Percentiles rank a stretch among this genome's conserved stretches.
These are phyloP conservation scores for Pseudogymnoascus sp. DNA, from an alignment of 2,329 filamentous ascomycete genomes.

Conservation along the genomic window DNA sequence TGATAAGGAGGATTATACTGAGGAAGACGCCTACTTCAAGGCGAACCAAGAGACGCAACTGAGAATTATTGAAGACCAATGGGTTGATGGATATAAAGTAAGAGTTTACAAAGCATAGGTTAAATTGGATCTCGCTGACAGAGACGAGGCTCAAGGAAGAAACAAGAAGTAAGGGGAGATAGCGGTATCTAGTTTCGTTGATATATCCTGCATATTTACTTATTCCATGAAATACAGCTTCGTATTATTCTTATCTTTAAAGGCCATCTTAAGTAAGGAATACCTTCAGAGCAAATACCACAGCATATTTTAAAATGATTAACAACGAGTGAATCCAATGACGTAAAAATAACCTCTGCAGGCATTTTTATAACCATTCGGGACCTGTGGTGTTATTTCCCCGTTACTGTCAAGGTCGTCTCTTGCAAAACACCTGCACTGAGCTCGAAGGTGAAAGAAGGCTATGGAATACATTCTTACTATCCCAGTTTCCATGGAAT, in stretches of 20 bases:
- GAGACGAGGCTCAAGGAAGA: slow-evolving; percentile 1
- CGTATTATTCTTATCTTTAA: background rate
- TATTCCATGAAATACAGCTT: background rate
- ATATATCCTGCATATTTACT: background rate
- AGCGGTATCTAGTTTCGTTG: background rate
- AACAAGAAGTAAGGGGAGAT: background rate
- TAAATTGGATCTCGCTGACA: background rate
- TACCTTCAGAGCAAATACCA: background rate
- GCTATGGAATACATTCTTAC: background rate
- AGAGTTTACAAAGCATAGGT: slow-evolving; percentile 28
- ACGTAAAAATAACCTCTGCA: background rate
- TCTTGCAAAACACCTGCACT: background rate
- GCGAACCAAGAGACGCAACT: slow-evolving; percentile 34
- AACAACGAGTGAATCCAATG: background rate
- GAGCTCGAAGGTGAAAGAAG: background rate
- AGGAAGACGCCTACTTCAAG: slow-evolving; percentile 34
- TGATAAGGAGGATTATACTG: slow-evolving; percentile 32
- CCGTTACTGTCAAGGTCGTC: background rate
- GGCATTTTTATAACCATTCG: background rate
- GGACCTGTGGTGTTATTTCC: background rate
- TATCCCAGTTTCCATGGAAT: background rate
- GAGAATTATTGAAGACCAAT: slow-evolving; percentile 37
- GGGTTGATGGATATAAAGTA: slow-evolving; percentile 33
- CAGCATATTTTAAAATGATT: background rate
- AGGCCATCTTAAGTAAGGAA: background rate